Conservation (phyloP, 2,329 filamentous ascomycete species). For the Fusarium sp. region DNA sequence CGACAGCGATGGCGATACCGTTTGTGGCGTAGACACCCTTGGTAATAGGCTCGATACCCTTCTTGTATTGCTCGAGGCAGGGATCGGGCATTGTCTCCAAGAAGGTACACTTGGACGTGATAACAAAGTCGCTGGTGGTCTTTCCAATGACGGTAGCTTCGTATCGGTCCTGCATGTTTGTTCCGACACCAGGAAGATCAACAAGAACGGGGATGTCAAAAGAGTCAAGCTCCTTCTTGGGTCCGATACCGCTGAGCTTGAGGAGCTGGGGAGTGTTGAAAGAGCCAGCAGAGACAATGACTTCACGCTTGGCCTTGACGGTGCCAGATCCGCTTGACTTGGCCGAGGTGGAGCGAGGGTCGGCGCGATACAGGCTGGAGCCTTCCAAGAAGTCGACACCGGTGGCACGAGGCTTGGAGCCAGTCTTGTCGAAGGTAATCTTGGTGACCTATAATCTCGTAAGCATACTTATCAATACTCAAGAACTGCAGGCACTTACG, state of each 20-base stretch:
- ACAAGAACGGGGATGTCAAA: constrained; percentile 49
- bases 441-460: constrained; percentile 42
- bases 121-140: constrained; percentile 29
- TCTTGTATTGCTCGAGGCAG: constrained; percentile 33
- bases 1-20: constrained; percentile 65
- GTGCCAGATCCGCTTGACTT: constrained; percentile 12
- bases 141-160: constrained; percentile 46
- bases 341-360: constrained; percentile 35
- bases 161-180: constrained; percentile 69
- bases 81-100: constrained; percentile 30
- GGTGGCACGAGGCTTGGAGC: constrained; percentile 45
- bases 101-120: constrained; percentile 39
- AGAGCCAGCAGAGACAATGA: constrained; percentile 62
- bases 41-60: constrained; percentile 19
- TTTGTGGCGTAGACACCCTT: constrained; percentile 56
- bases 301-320: constrained; percentile 44
- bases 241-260: constrained; percentile 57
- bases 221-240: constrained; percentile 38
- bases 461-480: neutral
- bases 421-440: constrained; percentile 50
- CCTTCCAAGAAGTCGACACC: constrained; percentile 50
- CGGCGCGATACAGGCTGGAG: constrained; percentile 37
- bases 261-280: constrained; percentile 65
- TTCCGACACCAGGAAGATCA: constrained; percentile 66
- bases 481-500: constrained; percentile 11